Base-by-base conservation (phyloP, 208 protist genomes). In the Acanthamoeba lenticulata region DNA sequence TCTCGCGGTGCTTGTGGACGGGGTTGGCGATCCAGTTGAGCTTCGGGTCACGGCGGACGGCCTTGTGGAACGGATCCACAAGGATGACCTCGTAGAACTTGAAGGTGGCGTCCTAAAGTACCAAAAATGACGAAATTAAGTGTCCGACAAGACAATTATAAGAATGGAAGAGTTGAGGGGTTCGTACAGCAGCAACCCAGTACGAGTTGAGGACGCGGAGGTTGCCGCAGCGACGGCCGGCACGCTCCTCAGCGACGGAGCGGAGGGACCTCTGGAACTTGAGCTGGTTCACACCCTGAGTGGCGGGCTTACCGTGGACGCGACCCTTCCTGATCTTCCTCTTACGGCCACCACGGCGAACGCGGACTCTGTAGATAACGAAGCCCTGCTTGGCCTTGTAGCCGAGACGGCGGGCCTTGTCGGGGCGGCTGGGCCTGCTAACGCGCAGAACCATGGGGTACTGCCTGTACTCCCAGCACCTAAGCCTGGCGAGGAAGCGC, bases 371-470 rank as follows among this genome's bases (percentile, higher is more conserved):
- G 98, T 99, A 99, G 93, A 99, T 97, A 94, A 99, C 98, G 97
- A 98, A 99, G 94, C 99, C 99, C 97, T 99, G 98, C 98, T 99
- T 99, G 88, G 98, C 98, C 98, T 99, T 99, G 98, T 99, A 99
- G 97, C 99, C 99, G 55, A 99, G 97, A 95, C 98, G 97, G 95
- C 99, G 98, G 49, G 99, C 99, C 98, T 99, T 99, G 96, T 99
- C 99, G 72, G 99, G 99, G 95, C 99, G 98, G 67, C 98, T 99
- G 67, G 99, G 99, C 94, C 98, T 98, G 93, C 98, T 95, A 94
- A 98, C 98, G 95, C 99, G 97, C 65, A 98, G 95, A 79, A 99
- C 95, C 42, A 93, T 90, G 67, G 98, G 95, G 32, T 98, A 96
- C 74, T 98, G 97, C 79, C 97, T 96, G 98, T 99, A 99, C 98